Evolutionary conservation across 2,329 filamentous ascomycete genomes (phyloP).

Genomic region (Cryphonectria japonica): DNA sequence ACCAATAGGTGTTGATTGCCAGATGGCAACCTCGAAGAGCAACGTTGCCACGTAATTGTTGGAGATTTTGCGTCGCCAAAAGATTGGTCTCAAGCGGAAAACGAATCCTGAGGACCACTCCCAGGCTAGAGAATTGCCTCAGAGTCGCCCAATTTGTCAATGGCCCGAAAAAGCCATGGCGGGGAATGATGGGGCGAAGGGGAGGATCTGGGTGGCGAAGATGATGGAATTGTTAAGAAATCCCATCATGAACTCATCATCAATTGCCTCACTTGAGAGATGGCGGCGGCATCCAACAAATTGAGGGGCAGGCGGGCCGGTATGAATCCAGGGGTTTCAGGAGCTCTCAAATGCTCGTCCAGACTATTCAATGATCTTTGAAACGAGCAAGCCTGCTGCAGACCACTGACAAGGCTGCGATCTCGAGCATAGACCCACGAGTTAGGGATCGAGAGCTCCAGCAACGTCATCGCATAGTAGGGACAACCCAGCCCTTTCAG

Average conservation of each 20-base stretch:
- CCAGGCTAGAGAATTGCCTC: background rate
- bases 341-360: background rate
- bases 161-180: background rate
- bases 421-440: background rate
- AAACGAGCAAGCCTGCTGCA: background rate
- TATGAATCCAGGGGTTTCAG: background rate
- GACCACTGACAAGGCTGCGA: slow-evolving; percentile 2
- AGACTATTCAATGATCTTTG: background rate
- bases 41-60: background rate
- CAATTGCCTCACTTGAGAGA: background rate
- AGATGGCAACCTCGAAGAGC: background rate
- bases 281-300: background rate
- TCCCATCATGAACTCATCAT: slow-evolving; percentile 9
- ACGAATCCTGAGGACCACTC: background rate
- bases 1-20: background rate
- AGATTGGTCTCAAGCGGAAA: background rate
- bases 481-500: background rate
- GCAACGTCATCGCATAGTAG: slow-evolving; percentile 8
- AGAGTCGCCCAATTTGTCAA: background rate
- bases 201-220: background rate
- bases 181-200: background rate
- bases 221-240: background rate
- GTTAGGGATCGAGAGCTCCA: background rate
- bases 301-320: background rate
- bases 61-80: background rate